A percentile compares a stretch with the other conserved stretches of the same genome.
Conservation (phyloP, 495 filamentous ascomycete genomes). For the Xylaria cubensis region DNA sequence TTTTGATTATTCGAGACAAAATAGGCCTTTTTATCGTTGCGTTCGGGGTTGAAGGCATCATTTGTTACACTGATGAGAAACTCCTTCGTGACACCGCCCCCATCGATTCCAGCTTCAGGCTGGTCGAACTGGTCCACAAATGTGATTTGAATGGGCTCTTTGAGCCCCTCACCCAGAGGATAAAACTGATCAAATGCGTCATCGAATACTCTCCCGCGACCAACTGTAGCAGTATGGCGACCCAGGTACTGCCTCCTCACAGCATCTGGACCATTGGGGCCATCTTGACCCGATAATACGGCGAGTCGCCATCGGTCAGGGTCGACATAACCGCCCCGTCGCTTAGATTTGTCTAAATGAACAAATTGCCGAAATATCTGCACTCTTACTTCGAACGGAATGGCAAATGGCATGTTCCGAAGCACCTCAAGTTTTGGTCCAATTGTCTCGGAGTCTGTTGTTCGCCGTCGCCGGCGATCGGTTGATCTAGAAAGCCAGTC, state of each 20-base stretch:
- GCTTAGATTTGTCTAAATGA: constrained; percentile 74
- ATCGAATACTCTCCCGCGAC: constrained; percentile 79
- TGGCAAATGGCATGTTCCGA: constrained; percentile 95
- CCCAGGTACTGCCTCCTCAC: constrained; percentile 59
- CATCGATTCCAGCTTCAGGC: constrained; percentile 92
- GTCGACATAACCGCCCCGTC: constrained; percentile 78
- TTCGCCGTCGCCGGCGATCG: constrained; percentile 62
- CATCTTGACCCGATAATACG: constrained; percentile 48
- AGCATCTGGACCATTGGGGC: constrained; percentile 37
- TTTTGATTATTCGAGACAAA: constrained; percentile 91
- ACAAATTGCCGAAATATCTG: constrained; percentile 96
- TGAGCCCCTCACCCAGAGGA: constrained; percentile 77
- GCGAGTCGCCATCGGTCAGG: constrained; percentile 80
- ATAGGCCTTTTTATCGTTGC: constrained; percentile 49
- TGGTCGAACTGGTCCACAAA: constrained; percentile 92
- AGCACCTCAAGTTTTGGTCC: constrained; percentile 88
- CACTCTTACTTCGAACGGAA: constrained; percentile 90
- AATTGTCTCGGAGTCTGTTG: constrained; percentile 68
- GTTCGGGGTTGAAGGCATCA: constrained; percentile 73
- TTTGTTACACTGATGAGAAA: constrained; percentile 90
- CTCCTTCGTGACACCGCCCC: constrained; percentile 96
- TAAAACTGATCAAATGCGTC: constrained; percentile 91
- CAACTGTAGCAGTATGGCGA: constrained; percentile 81
- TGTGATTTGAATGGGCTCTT: constrained; percentile 97
- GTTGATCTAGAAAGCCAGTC: constrained; percentile 44